phyloP scores from a whole-genome alignment of 805 yeast species.

The Candida coquimbonensis region DNA sequence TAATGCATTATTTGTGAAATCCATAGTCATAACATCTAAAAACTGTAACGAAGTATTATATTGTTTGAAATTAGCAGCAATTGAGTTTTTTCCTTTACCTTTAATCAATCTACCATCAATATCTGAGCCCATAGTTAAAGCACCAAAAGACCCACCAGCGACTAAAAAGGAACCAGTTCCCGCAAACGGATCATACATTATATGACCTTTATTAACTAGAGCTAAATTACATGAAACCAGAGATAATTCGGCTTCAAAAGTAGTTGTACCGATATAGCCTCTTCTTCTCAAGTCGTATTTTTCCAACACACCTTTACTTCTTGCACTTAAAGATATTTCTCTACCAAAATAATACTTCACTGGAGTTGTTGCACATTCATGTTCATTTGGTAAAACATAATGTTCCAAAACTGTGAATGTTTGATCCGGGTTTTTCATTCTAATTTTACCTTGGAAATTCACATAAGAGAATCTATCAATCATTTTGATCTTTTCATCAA shows the following conservation, averaged over 20 bases:
- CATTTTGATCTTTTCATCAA: conserved; percentile 44
- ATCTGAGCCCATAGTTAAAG: conserved; percentile 78
- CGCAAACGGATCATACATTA: conserved; percentile 90
- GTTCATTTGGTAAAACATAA: conserved; percentile 43
- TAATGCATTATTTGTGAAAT: conserved; percentile 86
- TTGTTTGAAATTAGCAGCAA: conserved; percentile 64
- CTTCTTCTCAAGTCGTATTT: conserved; percentile 75
- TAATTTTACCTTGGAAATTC: conserved; percentile 69
- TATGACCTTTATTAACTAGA: conserved; percentile 54
- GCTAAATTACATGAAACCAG: conserved; percentile 84
- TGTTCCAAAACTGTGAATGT: conserved; percentile 70
- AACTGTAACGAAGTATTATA: conserved; percentile 53
- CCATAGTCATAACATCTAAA: conserved; percentile 82
- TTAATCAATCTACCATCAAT: conserved; percentile 76
- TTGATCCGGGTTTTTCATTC: conserved; percentile 70
- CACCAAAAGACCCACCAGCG: conserved; percentile 83
- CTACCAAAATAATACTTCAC: conserved; percentile 68
- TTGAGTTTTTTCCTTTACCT: conserved; percentile 57
- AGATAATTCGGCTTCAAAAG: conserved; percentile 91
- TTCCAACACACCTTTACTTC: conserved; percentile 62
- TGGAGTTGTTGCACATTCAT: conserved; percentile 42
- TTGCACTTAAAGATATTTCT: conserved; percentile 52
- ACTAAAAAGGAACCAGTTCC: conserved; percentile 95
- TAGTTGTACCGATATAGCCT: conserved; percentile 89
- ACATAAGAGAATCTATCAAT: conserved; percentile 70